Percentiles rank a stretch among this genome's conserved stretches.
phyloP scores from a whole-genome alignment of 2,329 filamentous ascomycete genomes.

The Aureobasidium vineae region DNA sequence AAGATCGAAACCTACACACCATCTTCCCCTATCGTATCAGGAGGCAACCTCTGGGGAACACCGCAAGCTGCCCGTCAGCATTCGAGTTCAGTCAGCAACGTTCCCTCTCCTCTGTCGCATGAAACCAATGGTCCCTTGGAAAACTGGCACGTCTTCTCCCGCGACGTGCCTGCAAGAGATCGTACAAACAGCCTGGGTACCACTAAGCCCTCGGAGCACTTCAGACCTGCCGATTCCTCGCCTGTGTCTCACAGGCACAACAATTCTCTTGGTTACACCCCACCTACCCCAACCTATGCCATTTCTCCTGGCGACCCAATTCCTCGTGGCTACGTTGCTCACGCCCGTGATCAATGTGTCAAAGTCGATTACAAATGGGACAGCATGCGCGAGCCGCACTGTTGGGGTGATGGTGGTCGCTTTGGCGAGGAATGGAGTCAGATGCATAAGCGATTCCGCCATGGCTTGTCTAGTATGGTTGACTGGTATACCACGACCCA shows the following conservation, averaged over 20 bases:
- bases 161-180: constrained; percentile 39
- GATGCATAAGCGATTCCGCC: constrained; percentile 89
- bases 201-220: neutral
- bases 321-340: constrained; percentile 81
- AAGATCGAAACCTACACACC: constrained; percentile 49
- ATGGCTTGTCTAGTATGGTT: constrained; percentile 73
- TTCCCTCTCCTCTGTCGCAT: constrained; percentile 4
- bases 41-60: constrained; percentile 50
- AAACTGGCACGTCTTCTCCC: constrained; percentile 41
- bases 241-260: constrained; percentile 32
- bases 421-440: constrained; percentile 92
- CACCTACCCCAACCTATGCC: constrained; percentile 79
- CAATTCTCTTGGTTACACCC: constrained; percentile 57
- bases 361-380: constrained; percentile 96
- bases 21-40: constrained; percentile 39
- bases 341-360: constrained; percentile 82
- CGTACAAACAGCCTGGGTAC: constrained; percentile 47
- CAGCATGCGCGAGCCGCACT: constrained; percentile 72
- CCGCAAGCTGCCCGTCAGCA: constrained; percentile 20
- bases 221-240: constrained; percentile 2
- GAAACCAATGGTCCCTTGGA: constrained; percentile 31
- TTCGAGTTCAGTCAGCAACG: constrained; percentile 27
- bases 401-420: constrained; percentile 84
- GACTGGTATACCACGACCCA: constrained; percentile 67
- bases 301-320: constrained; percentile 78